Base-by-base conservation (phyloP, 169 alveolate species). In the Cryptosporidium canis region DNA sequence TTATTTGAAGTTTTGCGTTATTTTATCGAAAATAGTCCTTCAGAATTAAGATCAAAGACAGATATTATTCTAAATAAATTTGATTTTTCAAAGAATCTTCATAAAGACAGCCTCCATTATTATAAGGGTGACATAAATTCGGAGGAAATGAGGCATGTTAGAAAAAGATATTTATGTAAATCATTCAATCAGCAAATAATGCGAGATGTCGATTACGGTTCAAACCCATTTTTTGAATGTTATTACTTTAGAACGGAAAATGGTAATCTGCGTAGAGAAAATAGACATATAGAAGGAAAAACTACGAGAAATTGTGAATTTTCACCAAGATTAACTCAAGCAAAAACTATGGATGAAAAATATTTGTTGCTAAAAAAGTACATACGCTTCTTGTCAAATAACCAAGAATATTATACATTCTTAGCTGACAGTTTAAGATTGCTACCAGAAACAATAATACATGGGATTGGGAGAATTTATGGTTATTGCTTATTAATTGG, bases 401-500 rank as follows among this genome's bases (percentile, higher is more conserved):
- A 18, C 3, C 8, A 39, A 4, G 44, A 68, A 41, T 16, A 11
- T 51, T 27, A 68, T 68, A 65, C n/a, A 44, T 14, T 61, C 18
- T 24, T 27, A 16, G 24, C n/a, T 44, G 83, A 68, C 9, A 18
- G 31, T 16, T 31, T n/a, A 9, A 45, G 12, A 21, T 31, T 27
- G 35, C 8, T 31, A 9, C 87, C 87, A 56, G 87, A 77, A 18
- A 5, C 61, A 39, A 55, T 77, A 33, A 33, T 77, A 39, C 71
- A 64, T 18, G 71, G 63, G 2, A 58, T 77, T 43, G 87, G 87
- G 37, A 55, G 87, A 58, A 37, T 77, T 9, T 77, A 58, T 55
- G 87, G 87, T 58, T 53, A 58, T 61, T 77, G 87, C 18, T 21
- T 77, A 58, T 24, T 77, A 55, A 31, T n/a, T 37, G 87, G 61